Evolutionary conservation across 1,284 basidiomycete genomes (phyloP).

Genomic region (Exsudoporus floridanus): DNA sequence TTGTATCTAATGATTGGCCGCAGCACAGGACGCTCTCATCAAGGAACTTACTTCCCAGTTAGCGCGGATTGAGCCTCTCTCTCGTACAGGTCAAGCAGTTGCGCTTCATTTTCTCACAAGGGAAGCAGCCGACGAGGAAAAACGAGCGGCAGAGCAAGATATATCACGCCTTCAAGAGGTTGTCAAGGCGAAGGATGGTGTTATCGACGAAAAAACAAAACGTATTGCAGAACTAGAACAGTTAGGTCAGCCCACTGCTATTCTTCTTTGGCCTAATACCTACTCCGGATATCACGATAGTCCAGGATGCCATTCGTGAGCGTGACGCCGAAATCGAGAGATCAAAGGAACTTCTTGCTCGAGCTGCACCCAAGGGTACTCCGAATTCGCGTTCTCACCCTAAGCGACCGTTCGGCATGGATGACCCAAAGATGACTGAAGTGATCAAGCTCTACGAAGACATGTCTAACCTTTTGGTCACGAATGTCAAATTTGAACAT

Average conservation of each 20-base stretch:
- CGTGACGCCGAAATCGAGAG: conserved; percentile 63
- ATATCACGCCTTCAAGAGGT: conserved; percentile 45
- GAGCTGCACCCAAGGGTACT: conserved; percentile 36
- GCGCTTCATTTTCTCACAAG: conserved; percentile 67
- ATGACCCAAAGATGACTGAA: conserved; percentile 53
- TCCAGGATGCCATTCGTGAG: conserved; percentile 51
- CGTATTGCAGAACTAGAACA: conserved; percentile 47
- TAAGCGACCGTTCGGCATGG: conserved; percentile 36
- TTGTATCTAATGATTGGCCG: conserved; percentile 7
- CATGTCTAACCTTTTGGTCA: conserved; percentile 55
- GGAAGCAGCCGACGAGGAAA: conserved; percentile 69
- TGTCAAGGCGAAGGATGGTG: conserved; percentile 44
- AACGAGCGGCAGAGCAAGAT: conserved; percentile 51
- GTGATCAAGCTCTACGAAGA: conserved; percentile 61
- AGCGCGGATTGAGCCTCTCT: conserved; percentile 52
- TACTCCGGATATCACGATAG: conserved; percentile 32
- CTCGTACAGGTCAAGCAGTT: conserved; percentile 47
- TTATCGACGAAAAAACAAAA: conserved; percentile 47
- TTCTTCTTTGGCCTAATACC: background rate
- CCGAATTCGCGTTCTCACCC: conserved; percentile 31
- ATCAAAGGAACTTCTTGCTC: conserved; percentile 46
- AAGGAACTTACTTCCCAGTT: conserved; percentile 57
- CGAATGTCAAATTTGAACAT: conserved; percentile 46
- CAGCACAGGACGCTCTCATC: conserved; percentile 60
- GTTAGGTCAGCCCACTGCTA: conserved; percentile 39